phyloP scores from a whole-genome alignment of 768 basidiomycete species.

The Auriscalpium microsporum region DNA sequence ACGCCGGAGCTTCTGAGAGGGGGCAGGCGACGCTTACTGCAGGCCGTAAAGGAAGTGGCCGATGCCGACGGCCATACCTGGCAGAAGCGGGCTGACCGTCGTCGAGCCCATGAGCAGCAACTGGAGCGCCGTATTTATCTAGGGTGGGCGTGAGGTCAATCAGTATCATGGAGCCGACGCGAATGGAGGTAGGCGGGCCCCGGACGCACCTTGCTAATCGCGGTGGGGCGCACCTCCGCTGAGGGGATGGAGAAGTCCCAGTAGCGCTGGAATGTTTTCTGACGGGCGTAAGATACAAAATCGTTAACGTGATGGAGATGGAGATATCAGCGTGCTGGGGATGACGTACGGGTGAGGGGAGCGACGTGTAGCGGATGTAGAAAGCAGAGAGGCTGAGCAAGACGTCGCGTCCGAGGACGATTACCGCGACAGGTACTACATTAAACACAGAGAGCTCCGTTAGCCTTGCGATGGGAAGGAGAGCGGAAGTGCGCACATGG shows the following conservation, averaged over 20 bases:
- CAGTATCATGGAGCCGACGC: background rate
- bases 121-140: conserved; percentile 92
- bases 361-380: conserved; percentile 84
- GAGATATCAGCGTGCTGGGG: background rate
- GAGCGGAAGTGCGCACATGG: conserved; percentile 46
- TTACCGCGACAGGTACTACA: conserved; percentile 72
- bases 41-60: conserved; percentile 65
- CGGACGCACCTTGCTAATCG: conserved; percentile 75
- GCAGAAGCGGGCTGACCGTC: conserved; percentile 74
- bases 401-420: conserved; percentile 87
- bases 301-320: background rate
- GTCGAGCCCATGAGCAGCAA: conserved; percentile 85
- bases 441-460: background rate
- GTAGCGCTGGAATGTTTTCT: conserved; percentile 90
- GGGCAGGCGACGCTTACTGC: background rate
- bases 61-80: conserved; percentile 49
- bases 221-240: conserved; percentile 87
- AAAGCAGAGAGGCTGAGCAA: conserved; percentile 83
- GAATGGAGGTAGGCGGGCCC: background rate
- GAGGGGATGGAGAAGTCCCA: conserved; percentile 97
- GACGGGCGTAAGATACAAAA: conserved; percentile 7
- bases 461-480: background rate
- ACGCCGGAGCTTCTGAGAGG: background rate
- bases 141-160: background rate
- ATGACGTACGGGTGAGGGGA: conserved; percentile 72